A percentile compares a stretch with the other conserved stretches of the same genome.
These are phyloP conservation scores for Neocucurbitaria cava DNA, from an alignment of 2,329 filamentous ascomycete genomes.

Conservation along the genomic window DNA sequence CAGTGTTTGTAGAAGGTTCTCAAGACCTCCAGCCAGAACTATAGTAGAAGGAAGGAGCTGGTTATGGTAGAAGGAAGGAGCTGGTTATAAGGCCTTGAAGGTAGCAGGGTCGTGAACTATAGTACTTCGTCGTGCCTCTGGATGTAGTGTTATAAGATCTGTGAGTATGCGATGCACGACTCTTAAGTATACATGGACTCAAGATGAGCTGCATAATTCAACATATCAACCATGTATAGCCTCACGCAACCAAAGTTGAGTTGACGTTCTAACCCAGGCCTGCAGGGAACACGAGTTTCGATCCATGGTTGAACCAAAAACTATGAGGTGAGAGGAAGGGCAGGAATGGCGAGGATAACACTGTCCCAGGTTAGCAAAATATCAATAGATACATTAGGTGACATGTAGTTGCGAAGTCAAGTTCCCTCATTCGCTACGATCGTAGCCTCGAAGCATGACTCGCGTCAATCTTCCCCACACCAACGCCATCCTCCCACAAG, in stretches of 20 bases:
- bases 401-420: too few species aligned
- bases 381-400: too few species aligned
- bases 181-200: not conserved
- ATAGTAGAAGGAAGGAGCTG: not conserved
- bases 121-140: not conserved
- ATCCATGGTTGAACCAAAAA: too few species aligned
- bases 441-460: not conserved
- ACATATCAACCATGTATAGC: not conserved
- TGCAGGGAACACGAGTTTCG: too few species aligned
- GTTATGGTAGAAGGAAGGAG: not conserved
- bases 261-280: too few species aligned
- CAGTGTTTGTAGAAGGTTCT: not conserved
- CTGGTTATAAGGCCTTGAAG: not conserved
- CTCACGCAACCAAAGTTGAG: too few species aligned
- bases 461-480: not conserved
- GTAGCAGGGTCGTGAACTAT: not conserved
- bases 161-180: not conserved
- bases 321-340: too few species aligned
- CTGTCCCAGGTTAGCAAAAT: too few species aligned
- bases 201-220: not conserved
- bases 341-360: too few species aligned
- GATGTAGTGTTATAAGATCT: not conserved
- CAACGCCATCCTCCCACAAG: constrained; percentile 9
- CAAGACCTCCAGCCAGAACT: not conserved
- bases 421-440: too few species aligned